Conservation (phyloP, 306 rosid genomes). For the Trifolium pratense region DNA sequence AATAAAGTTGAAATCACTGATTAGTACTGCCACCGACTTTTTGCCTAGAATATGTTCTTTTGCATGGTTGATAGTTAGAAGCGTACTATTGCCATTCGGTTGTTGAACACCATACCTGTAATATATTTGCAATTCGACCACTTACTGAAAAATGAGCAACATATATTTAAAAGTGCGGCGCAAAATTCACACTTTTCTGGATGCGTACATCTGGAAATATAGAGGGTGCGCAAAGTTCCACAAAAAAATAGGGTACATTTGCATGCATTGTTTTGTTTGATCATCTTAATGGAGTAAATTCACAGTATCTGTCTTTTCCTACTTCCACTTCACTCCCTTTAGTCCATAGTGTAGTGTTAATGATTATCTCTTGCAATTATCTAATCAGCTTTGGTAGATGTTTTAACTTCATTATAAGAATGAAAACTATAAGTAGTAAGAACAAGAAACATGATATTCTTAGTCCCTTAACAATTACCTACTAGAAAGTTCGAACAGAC, state of each 20-base stretch:
- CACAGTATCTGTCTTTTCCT: not conserved
- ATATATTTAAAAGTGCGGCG: too few relatives aligned
- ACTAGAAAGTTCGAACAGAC: conserved; percentile 1
- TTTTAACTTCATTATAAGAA: not conserved
- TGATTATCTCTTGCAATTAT: not conserved
- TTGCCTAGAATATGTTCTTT: not conserved
- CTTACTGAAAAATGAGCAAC: not conserved
- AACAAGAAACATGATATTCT: not conserved
- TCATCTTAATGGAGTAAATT: too few relatives aligned
- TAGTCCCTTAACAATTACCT: not conserved
- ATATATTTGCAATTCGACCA: not conserved
- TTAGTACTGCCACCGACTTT: too few relatives aligned
- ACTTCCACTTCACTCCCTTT: not conserved
- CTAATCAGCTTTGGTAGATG: not conserved
- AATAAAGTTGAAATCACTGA: not conserved
- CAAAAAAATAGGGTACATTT: too few relatives aligned
- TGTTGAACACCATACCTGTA: not conserved
- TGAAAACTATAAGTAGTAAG: not conserved
- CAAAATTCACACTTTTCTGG: too few relatives aligned
- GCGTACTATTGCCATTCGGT: not conserved
- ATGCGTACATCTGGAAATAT: too few relatives aligned
- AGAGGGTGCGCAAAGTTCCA: too few relatives aligned
- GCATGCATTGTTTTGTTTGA: too few relatives aligned
- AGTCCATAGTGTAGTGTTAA: not conserved
- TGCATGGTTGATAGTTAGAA: not conserved